Percentiles rank a stretch among this genome's conserved stretches.
Evolutionary conservation across 2,329 filamentous ascomycete genomes (phyloP).

Genomic region (Davidsoniella australis): DNA sequence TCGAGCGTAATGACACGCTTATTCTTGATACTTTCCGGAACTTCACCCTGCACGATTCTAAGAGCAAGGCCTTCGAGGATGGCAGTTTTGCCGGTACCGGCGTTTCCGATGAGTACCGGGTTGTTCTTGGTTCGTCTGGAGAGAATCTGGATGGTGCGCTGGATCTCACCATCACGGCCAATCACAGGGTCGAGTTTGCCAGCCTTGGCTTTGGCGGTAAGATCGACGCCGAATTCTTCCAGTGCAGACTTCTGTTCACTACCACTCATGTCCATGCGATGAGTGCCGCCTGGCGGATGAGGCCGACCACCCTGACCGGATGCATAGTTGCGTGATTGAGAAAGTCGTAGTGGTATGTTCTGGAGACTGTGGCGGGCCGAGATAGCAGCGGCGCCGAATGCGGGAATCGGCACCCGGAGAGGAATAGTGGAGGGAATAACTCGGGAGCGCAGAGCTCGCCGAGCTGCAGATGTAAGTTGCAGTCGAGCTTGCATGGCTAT

Average conservation of each 20-base stretch:
- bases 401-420: neutral
- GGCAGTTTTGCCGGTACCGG: slow-evolving; percentile 86
- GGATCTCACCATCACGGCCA: slow-evolving; percentile 78
- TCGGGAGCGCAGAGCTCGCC: slow-evolving; percentile 16
- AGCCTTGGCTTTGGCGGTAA: slow-evolving; percentile 68
- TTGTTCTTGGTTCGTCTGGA: slow-evolving; percentile 92
- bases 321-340: slow-evolving; percentile 35
- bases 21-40: slow-evolving; percentile 89
- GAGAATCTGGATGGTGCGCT: slow-evolving; percentile 84
- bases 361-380: slow-evolving; percentile 20
- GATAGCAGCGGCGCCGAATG: slow-evolving; percentile 16
- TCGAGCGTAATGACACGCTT: slow-evolving; percentile 81
- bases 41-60: slow-evolving; percentile 79
- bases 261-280: slow-evolving; percentile 77
- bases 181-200: slow-evolving; percentile 95
- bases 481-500: slow-evolving; percentile 25
- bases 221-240: slow-evolving; percentile 79
- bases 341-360: neutral
- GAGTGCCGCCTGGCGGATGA: slow-evolving; percentile 79
- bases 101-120: slow-evolving; percentile 79
- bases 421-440: neutral
- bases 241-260: slow-evolving; percentile 67
- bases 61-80: slow-evolving; percentile 81
- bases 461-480: slow-evolving; percentile 23
- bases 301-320: slow-evolving; percentile 43